Base-by-base conservation (phyloP, 257 asterid genomes). In the Buddleja alternifolia region DNA sequence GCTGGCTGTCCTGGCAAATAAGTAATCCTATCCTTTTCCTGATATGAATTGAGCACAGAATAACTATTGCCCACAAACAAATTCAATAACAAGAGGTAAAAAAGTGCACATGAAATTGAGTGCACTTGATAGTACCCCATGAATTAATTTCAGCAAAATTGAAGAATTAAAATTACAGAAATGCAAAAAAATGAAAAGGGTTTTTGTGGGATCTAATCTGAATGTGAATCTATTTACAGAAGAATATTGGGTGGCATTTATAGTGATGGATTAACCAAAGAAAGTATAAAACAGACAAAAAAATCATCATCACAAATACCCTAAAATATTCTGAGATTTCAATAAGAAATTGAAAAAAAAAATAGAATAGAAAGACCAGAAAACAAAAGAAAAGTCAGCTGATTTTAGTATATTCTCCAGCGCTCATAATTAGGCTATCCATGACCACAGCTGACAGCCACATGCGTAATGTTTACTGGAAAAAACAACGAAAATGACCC, bases 1-100 rank as follows among this genome's bases (percentile, higher is more conserved):
- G 71, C 66, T 14, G 99, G 99, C 81, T 91, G 97, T 17, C 99
- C 99, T 34, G 99, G 99, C 61, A 94, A 80, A 77, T 66, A 70
- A 58, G 44, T 72, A 16, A 94, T 85, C 87, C 83, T 87, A 83
- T 94, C 97, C 8, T 59, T 82, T 48, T 82, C 95, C 67, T 87
- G 99, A 81, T 89, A 94, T 75, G 37, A 85, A 74, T 59, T 82
- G 16, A 3, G 47, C 60, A 67, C 69, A 74, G 83, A 85, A 73
- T 76, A 72, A 73, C 85, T 77, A 66, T 32, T 63, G 39, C 86
- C 87, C 76, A 82, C 59, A 40, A 82, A 76, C 73, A 40, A 79
- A 73, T 41, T 77, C 74, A 82, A 23, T 73, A 65, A 58, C 55
- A 82, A 25, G 41, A 75, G 53, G 76, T 75, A 71, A 52, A 81